Percentiles rank a stretch among this genome's conserved stretches.
These are phyloP conservation scores for Gaertneriomyces sp. DNA, from an alignment of 192 early-diverging fungal species.

Conservation along the genomic window DNA sequence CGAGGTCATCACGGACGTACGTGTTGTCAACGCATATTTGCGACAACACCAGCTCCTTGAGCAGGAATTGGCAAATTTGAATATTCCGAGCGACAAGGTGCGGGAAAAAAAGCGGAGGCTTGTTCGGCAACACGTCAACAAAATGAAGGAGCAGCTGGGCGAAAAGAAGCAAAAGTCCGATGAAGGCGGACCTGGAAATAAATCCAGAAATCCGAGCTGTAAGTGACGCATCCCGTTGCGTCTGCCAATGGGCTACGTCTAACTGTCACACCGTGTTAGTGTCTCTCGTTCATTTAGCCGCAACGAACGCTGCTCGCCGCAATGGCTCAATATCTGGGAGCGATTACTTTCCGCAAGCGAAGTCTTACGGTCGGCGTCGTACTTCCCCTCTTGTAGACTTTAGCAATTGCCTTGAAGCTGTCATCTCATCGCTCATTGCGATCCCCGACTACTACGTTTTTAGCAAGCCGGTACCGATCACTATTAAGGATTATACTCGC, in stretches of 20 bases:
- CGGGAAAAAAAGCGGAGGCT: conserved; percentile 7
- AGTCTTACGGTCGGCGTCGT: conserved; percentile 48
- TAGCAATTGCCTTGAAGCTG: conserved; percentile 40
- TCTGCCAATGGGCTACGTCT: too few species aligned
- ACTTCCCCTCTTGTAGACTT: conserved; percentile 50
- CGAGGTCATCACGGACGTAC: conserved; percentile 77
- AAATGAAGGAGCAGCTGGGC: conserved; percentile 24
- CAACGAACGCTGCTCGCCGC: neutral
- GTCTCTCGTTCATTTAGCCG: too few species aligned
- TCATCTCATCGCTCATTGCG: conserved; percentile 40
- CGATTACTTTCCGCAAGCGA: conserved; percentile 3
- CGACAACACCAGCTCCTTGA: conserved; percentile 81
- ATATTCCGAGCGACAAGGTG: neutral
- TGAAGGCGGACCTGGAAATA: neutral
- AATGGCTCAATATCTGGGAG: too few species aligned
- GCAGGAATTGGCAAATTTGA: conserved; percentile 9
- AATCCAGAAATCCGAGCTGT: too few species aligned
- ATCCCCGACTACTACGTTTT: conserved; percentile 49
- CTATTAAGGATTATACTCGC: conserved; percentile 51
- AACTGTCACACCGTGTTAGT: too few species aligned
- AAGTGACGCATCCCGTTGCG: too few species aligned
- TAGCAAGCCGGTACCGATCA: conserved; percentile 41
- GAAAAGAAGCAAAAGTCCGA: conserved; percentile 2
- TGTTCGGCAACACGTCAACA: conserved; percentile 12
- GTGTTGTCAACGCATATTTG: conserved; percentile 87